These are phyloP conservation scores for Candida ovalis DNA, from an alignment of 805 yeast genomes.

Conservation along the genomic window DNA sequence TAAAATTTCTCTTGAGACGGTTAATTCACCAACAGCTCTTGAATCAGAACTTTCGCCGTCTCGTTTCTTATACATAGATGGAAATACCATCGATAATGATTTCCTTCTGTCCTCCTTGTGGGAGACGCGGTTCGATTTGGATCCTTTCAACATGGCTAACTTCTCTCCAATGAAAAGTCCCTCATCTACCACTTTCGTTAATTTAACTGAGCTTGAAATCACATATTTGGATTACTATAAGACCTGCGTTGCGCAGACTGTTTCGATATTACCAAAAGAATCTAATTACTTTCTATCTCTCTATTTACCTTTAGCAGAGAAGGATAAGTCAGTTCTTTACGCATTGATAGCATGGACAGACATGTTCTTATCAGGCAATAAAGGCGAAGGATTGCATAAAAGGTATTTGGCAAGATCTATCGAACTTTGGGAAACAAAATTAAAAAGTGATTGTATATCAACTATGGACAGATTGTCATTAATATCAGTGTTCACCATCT, in stretches of 20 bases:
- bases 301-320: slow-evolving; percentile 51
- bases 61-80: background rate
- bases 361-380: slow-evolving; percentile 16
- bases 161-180: background rate
- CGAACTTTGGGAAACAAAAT: slow-evolving; percentile 7
- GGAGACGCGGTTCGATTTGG: background rate
- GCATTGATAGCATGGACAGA: slow-evolving; percentile 55
- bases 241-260: slow-evolving; percentile 40
- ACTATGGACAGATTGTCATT: slow-evolving; percentile 14
- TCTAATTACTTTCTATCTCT: slow-evolving; percentile 48
- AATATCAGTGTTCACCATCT: slow-evolving; percentile 18
- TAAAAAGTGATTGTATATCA: slow-evolving; percentile 2
- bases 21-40: background rate
- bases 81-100: background rate
- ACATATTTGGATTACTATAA: slow-evolving; percentile 44
- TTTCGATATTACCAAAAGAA: slow-evolving; percentile 45
- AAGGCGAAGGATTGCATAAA: slow-evolving; percentile 1
- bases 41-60: background rate
- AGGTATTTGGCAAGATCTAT: slow-evolving; percentile 6
- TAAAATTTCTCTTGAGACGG: background rate
- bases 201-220: slow-evolving; percentile 10
- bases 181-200: slow-evolving; percentile 12
- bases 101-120: background rate
- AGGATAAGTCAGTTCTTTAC: slow-evolving; percentile 42
- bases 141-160: background rate